A percentile compares a stretch with the other conserved stretches of the same genome.
These are phyloP conservation scores for Paraphoma chrysanthemicola DNA, from an alignment of 2,329 filamentous ascomycete genomes.

Conservation along the genomic window DNA sequence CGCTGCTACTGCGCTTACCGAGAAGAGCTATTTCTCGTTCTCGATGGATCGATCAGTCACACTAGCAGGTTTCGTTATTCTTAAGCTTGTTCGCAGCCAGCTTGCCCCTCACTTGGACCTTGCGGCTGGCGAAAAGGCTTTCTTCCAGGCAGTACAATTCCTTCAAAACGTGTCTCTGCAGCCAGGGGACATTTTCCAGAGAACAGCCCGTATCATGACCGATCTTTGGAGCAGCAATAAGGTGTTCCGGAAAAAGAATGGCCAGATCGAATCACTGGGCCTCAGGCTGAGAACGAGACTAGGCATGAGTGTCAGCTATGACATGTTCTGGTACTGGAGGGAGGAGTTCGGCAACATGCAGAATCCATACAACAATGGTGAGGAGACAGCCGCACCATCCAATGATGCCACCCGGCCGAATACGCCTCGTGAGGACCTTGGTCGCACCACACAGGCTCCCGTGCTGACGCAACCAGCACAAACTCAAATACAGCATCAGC, in stretches of 20 bases:
- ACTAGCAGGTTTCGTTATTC: conserved; percentile 41
- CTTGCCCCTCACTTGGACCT: conserved; percentile 42
- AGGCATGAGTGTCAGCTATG: conserved; percentile 48
- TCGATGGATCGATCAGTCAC: conserved; percentile 43
- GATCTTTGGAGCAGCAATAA: conserved; percentile 45
- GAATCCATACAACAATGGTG: conserved; percentile 46
- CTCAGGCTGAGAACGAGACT: conserved; percentile 41
- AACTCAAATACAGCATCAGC: conserved; percentile 17
- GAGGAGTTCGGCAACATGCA: conserved; percentile 47
- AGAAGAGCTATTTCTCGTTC: conserved; percentile 33
- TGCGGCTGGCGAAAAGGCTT: conserved; percentile 42
- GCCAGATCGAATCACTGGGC: conserved; percentile 39
- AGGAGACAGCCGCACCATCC: conserved; percentile 28
- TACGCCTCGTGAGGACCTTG: conserved; percentile 35
- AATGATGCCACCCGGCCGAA: conserved; percentile 31
- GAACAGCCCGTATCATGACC: conserved; percentile 40
- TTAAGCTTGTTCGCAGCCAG: conserved; percentile 39
- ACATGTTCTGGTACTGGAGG: conserved; percentile 51
- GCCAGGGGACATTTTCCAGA: conserved; percentile 37
- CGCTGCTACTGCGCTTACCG: conserved; percentile 26
- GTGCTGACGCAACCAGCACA: conserved; percentile 26
- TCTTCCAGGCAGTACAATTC: conserved; percentile 39
- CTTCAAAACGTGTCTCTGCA: conserved; percentile 43
- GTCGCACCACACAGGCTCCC: background rate
- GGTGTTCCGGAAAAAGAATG: conserved; percentile 42